Evolutionary conservation across 306 rosid genomes (phyloP), one percentile per base, ranked within the genome.

Genomic region (Nissolia schottii): DNA sequence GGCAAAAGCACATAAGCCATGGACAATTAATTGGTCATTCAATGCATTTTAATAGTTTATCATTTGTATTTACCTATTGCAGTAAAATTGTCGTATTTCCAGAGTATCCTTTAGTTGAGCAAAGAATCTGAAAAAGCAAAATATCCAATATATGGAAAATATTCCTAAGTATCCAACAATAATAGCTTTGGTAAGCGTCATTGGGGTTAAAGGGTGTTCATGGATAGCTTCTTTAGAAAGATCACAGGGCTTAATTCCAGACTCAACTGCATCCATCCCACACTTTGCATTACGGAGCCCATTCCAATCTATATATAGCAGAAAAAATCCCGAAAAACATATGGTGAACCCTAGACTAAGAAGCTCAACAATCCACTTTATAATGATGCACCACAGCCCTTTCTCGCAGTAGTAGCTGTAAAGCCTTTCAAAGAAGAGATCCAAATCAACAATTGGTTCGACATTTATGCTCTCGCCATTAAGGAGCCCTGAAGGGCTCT

Each of bases 211-310:
- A n/a, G 99, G 99, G 81, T 88, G 93, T 66, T 67, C 70, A 67
- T 82, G 80, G 79, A 91, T 85, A 73, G 97, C 99, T 76, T 94
- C 99, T 67, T 85, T 91, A 32, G 84, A 81, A 77, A 94, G 92
- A 87, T 94, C 97, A 86, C 99, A 94, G 25, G 95, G 96, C 81
- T 91, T 91, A 23, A 66, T 85, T 71, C 97, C 96, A 63, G 95
- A 94, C 77, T 91, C 92, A 32, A 94, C 89, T 4, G 99, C 99
- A 82, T 91, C 85, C 91, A 91, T 91, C 79, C 99, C 97, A 86
- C 99, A 94, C 77, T 91, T 91, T 1, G 96, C 96, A 82, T 89
- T 91, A 31, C 91, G 88, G 49, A 94, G 97, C 53, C 96, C 96
- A 78, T 89, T 85, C 99, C 99, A 94, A 77, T 94, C 99, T 76